A percentile compares a stretch with the other conserved stretches of the same genome.
phyloP scores from a whole-genome alignment of 768 basidiomycete species.

The Calvatia gigantea region DNA sequence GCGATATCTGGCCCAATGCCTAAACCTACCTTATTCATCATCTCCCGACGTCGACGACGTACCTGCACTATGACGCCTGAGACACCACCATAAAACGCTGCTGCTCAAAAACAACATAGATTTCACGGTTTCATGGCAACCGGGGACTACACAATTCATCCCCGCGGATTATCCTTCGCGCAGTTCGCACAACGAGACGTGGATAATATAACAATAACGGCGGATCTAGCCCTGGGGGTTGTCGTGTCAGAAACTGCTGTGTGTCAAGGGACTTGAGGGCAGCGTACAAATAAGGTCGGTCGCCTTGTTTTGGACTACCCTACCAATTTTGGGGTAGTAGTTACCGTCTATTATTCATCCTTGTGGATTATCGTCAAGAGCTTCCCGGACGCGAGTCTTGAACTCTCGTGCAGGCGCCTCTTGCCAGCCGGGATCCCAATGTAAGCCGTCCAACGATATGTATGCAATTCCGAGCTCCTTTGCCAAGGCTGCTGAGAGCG shows the following conservation, averaged over 20 bases:
- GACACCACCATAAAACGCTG: constrained; percentile 51
- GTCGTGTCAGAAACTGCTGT: no score
- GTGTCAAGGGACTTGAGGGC: no score
- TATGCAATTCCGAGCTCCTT: constrained; percentile 39
- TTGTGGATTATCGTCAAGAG: constrained; percentile 24
- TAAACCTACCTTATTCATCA: constrained; percentile 31
- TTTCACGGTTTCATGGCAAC: constrained; percentile 39
- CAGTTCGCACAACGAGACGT: constrained; percentile 49
- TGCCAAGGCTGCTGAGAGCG: constrained; percentile 41
- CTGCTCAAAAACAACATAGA: constrained; percentile 43
- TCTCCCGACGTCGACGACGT: constrained; percentile 22
- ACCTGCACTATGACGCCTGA: constrained; percentile 34
- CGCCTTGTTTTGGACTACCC: constrained; percentile 30
- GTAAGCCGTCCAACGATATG: constrained; percentile 43
- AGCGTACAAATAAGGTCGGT: constrained; percentile 56
- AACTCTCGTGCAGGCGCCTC: constrained; percentile 26
- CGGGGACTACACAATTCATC: constrained; percentile 40
- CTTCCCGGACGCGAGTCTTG: constrained; percentile 23
- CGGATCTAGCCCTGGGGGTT: constrained; percentile 64
- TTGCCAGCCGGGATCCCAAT: constrained; percentile 50
- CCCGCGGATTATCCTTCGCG: constrained; percentile 38
- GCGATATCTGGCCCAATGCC: constrained; percentile 25
- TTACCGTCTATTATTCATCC: constrained; percentile 59
- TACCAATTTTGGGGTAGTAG: constrained; percentile 27
- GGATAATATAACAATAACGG: constrained; percentile 62